Conservation (phyloP, 2,329 filamentous ascomycete genomes). For the Ascochyta pisi region DNA sequence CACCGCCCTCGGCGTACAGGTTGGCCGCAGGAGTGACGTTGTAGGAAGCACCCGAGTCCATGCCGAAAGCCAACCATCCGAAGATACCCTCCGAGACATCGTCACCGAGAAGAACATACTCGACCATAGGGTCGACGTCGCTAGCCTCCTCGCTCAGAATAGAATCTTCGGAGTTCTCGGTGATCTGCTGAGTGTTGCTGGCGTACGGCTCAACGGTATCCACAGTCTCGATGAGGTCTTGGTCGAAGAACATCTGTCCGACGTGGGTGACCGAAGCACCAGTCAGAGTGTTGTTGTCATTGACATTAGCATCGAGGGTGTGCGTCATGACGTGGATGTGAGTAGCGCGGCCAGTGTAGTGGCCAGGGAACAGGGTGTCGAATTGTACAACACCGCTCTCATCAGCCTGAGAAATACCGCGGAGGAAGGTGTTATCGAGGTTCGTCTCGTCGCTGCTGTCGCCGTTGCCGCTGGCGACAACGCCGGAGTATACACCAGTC, state of each 20-base stretch:
- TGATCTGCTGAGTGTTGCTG: slow-evolving; percentile 54
- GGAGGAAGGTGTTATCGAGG: slow-evolving; percentile 51
- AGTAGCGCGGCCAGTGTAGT: slow-evolving; percentile 35
- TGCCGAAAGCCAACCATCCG: slow-evolving; percentile 45
- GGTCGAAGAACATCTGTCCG: slow-evolving; percentile 71
- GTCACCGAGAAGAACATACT: slow-evolving; percentile 65
- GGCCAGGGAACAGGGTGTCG: slow-evolving; percentile 57
- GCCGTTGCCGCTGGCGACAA: slow-evolving; percentile 54
- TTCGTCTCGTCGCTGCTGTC: slow-evolving; percentile 44
- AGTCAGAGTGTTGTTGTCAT: slow-evolving; percentile 58
- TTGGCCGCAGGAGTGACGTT: slow-evolving; percentile 39
- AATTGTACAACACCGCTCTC: slow-evolving; percentile 58
- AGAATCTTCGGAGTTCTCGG: slow-evolving; percentile 59
- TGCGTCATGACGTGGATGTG: slow-evolving; percentile 54
- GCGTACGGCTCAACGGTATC: slow-evolving; percentile 55
- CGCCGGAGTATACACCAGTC: slow-evolving; percentile 44
- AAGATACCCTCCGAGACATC: slow-evolving; percentile 44
- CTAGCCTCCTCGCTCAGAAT: slow-evolving; percentile 58
- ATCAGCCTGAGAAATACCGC: slow-evolving; percentile 57
- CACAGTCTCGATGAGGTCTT: slow-evolving; percentile 62
- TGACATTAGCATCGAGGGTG: slow-evolving; percentile 42
- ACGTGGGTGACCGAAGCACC: slow-evolving; percentile 63
- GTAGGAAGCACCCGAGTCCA: slow-evolving; percentile 32
- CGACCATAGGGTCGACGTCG: slow-evolving; percentile 62
- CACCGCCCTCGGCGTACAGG: slow-evolving; percentile 38